phyloP scores from a whole-genome alignment of 1,284 basidiomycete genomes.

The Pseudozyma thailandica region DNA sequence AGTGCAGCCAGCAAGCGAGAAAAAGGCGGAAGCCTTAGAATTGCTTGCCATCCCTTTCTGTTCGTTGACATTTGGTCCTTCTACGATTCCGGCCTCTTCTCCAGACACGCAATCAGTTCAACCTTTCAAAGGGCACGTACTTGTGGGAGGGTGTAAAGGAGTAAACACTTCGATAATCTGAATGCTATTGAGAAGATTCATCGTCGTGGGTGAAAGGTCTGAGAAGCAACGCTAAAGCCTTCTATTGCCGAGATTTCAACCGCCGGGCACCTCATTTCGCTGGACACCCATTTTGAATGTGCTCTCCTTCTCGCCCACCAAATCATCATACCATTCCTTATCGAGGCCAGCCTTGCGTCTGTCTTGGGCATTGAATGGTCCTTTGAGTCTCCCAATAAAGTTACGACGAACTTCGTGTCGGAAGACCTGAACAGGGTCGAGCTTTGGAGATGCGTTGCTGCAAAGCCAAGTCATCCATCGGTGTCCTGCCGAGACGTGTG shows the following conservation, averaged over 20 bases:
- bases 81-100: too few relatives aligned
- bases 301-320: slow-evolving; percentile 73
- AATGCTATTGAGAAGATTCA: too few relatives aligned
- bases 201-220: too few relatives aligned
- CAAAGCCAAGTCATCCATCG: slow-evolving; percentile 86
- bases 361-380: slow-evolving; percentile 83
- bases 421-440: slow-evolving; percentile 79
- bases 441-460: slow-evolving; percentile 70
- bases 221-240: neutral
- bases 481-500: slow-evolving; percentile 81
- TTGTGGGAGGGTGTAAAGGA: too few relatives aligned
- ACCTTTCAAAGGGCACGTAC: too few relatives aligned
- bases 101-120: too few relatives aligned
- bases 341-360: slow-evolving; percentile 75
- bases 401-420: slow-evolving; percentile 78
- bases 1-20: too few relatives aligned
- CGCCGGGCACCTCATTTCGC: slow-evolving; percentile 51
- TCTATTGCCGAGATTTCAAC: slow-evolving; percentile 17
- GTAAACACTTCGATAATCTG: too few relatives aligned
- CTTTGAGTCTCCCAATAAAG: slow-evolving; percentile 83
- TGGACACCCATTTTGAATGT: slow-evolving; percentile 36
- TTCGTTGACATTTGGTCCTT: too few relatives aligned
- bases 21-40: too few relatives aligned
- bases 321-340: slow-evolving; percentile 69
- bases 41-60: too few relatives aligned